Base-by-base conservation (phyloP, 1,139 yeast species). In the Yamadazyma atmosphaerica region DNA sequence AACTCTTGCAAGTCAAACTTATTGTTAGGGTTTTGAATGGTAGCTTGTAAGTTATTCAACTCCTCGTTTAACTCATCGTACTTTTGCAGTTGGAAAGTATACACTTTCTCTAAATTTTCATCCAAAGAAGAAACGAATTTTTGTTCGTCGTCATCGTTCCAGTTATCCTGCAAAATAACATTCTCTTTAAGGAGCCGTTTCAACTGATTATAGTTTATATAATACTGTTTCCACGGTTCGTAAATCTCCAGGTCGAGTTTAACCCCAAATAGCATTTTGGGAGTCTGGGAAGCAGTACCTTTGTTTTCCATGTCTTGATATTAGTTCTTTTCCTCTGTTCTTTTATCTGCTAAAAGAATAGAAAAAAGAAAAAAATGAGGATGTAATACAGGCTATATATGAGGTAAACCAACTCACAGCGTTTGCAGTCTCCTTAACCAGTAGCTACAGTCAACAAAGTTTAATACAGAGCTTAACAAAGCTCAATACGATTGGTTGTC, bases 101-200 rank as follows among this genome's bases (percentile, higher is more conserved):
- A 92, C n/a, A 92, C 98, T 63, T 88, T 89, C 57, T 90, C 96
- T 48, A 92, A 73, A 58, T 90, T 95, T 23, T 74, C 67, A 60
- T 92, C 98, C 48, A 92, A 72, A n/a, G 79, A 81, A 37, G 79
- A 65, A 19, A 89, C 98, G 60, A 92, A 92, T 25, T 73, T 69
- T 39, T 83, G 80, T 64, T 92, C 98, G 57, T 92, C 97, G 33
- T 73, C 72, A 42, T 86, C 95, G 11, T 81, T 63, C 95, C 96
- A 88, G 37, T 62, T 67, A 49, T 69, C 58, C 41, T 68, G 68
- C 34, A 72, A 65, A 31, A 83, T 70, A 4, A 83, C 81, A 33
- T 83, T 82, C 56, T 92, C 98, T 60, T 88, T 88, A 54, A 92
- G 73, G 37, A 88, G 73, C 55, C 81, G 83, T 68, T 90, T 92